Percentiles rank a stretch among this genome's conserved stretches.
These are phyloP conservation scores for Ceratocystis colombiana DNA, from an alignment of 2,329 filamentous ascomycete genomes.

Conservation along the genomic window DNA sequence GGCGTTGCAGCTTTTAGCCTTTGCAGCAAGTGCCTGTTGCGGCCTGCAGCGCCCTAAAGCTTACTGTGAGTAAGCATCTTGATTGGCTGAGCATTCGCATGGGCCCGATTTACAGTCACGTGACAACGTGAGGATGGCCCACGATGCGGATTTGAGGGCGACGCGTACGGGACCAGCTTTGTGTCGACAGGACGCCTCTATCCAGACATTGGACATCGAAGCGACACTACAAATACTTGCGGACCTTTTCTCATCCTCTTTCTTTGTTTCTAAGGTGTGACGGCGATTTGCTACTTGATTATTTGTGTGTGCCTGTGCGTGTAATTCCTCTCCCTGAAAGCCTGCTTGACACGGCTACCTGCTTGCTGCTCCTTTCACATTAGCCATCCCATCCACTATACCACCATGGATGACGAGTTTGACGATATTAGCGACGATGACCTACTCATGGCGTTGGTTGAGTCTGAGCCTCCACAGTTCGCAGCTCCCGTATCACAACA, in stretches of 20 bases:
- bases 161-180: neutral
- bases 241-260: no score
- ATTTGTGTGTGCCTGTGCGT: no score
- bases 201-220: no score
- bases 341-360: neutral
- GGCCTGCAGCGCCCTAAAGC: neutral
- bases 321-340: no score
- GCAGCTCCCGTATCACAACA: neutral
- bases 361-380: neutral
- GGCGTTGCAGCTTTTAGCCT: neutral
- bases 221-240: no score
- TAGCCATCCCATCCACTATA: neutral
- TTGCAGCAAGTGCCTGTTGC: neutral
- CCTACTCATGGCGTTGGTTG: conserved; percentile 45
- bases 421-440: conserved; percentile 57
- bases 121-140: conserved; percentile 3
- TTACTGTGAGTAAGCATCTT: neutral
- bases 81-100: neutral
- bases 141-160: neutral
- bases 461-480: conserved; percentile 3
- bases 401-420: conserved; percentile 32
- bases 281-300: no score
- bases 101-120: neutral
- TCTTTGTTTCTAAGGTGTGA: no score
- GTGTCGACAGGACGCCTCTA: neutral